A percentile compares a stretch with the other conserved stretches of the same genome.
phyloP scores from a whole-genome alignment of 2,329 filamentous ascomycete species.

The Blastomyces silverae region DNA sequence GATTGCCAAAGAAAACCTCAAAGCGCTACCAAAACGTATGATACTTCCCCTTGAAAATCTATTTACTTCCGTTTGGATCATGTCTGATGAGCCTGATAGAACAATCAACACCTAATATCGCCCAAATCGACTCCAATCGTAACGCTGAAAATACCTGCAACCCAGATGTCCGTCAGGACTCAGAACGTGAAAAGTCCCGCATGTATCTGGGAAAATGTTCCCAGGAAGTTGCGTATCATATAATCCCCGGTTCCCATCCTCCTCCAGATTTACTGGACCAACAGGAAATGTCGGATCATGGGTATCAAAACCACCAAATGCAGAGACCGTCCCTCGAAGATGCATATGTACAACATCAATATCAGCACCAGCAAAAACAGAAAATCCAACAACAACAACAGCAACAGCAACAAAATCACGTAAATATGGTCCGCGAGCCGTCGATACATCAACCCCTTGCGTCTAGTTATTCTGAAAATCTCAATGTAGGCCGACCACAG shows the following conservation, averaged over 20 bases:
- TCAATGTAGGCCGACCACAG: conserved; percentile 37
- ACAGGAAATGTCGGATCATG: conserved; percentile 38
- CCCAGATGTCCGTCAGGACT: conserved; percentile 50
- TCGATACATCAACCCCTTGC: conserved; percentile 54
- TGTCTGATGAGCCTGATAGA: conserved; percentile 27
- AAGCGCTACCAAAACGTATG: conserved; percentile 36
- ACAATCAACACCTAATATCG: conserved; percentile 44
- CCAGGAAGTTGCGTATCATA: conserved; percentile 61
- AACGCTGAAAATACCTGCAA: conserved; percentile 39
- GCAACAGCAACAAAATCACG: conserved; percentile 34
- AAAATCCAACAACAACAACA: conserved; percentile 33
- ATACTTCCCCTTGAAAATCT: background rate
- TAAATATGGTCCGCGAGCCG: conserved; percentile 47
- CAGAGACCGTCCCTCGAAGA: conserved; percentile 52
- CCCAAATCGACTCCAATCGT: conserved; percentile 46
- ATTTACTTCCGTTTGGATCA: background rate
- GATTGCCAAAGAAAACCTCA: conserved; percentile 42
- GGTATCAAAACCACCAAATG: conserved; percentile 46
- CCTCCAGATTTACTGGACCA: conserved; percentile 47
- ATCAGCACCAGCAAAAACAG: conserved; percentile 43
- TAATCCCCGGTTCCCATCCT: conserved; percentile 58
- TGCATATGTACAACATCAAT: conserved; percentile 52
- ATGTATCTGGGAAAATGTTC: conserved; percentile 59
- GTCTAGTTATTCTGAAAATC: conserved; percentile 42
- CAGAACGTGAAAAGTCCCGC: conserved; percentile 56